Conservation (phyloP, 306 rosid genomes). For the Lathyrus tuberosus region DNA sequence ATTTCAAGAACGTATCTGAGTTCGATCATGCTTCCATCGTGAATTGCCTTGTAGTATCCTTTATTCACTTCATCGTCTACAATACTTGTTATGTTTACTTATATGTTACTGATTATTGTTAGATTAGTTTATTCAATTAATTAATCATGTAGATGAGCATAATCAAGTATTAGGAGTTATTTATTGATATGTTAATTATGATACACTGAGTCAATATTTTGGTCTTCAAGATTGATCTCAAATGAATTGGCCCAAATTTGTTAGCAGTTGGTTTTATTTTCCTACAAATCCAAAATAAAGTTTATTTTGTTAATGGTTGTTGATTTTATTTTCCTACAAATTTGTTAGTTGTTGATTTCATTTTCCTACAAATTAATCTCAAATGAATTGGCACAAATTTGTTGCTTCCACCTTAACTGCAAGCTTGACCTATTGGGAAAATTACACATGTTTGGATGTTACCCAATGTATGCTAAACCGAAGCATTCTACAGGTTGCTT, state of each 20-base stretch:
- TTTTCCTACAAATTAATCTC: neutral
- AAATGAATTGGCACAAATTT: too few species aligned
- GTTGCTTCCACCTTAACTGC: conserved; percentile 60
- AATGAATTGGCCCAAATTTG: neutral
- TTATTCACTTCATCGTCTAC: conserved; percentile 3
- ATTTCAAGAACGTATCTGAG: conserved; percentile 53
- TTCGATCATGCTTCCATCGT: conserved; percentile 52
- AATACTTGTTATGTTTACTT: neutral
- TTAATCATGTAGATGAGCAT: neutral
- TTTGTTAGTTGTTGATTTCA: neutral
- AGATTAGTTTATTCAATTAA: neutral
- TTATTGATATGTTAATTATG: neutral
- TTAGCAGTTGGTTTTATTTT: neutral
- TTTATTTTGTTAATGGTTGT: neutral
- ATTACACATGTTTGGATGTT: conserved; percentile 85
- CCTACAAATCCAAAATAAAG: neutral
- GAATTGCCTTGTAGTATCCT: conserved; percentile 74
- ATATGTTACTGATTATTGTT: neutral
- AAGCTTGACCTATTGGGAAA: conserved; percentile 85
- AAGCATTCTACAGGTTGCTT: conserved; percentile 60
- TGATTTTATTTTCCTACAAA: neutral
- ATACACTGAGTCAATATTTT: neutral
- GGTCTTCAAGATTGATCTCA: conserved; percentile 2
- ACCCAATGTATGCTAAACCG: conserved; percentile 80
- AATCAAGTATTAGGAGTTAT: neutral